These are phyloP conservation scores for Goffeauzyma gilvescens DNA, from an alignment of 768 basidiomycete species.

Conservation along the genomic window DNA sequence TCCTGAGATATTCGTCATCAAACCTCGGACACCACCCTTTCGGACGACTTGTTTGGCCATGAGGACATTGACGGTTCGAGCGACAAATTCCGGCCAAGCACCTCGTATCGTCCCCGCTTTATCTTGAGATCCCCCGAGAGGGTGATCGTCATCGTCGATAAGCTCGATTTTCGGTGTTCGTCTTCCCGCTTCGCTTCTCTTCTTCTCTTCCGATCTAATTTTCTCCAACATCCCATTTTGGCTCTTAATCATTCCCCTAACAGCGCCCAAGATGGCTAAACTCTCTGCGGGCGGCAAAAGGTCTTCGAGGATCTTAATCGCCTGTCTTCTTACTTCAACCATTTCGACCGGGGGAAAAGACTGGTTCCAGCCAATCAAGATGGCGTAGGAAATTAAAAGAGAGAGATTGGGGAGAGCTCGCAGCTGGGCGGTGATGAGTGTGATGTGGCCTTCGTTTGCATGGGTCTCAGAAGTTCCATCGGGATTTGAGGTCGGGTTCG, in stretches of 20 bases:
- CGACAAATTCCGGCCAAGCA: conserved; percentile 13
- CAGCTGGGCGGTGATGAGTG: not conserved
- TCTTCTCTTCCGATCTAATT: not conserved
- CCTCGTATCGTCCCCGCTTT: not conserved
- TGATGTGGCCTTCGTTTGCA: not conserved
- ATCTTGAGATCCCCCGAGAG: too few relatives aligned
- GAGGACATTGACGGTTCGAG: conserved; percentile 10
- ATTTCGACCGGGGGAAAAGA: not conserved
- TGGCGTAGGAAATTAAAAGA: not conserved
- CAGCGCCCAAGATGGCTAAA: not conserved
- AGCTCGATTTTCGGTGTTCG: not conserved
- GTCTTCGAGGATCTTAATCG: not conserved
- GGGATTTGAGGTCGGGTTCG: not conserved
- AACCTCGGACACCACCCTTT: conserved; percentile 14
- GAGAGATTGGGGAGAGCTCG: not conserved
- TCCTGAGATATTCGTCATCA: conserved; percentile 21
- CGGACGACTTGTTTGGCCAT: conserved; percentile 16
- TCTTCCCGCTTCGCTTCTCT: too few relatives aligned
- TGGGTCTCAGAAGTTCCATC: not conserved
- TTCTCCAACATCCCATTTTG: not conserved
- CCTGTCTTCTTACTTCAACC: not conserved
- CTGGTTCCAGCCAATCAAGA: not conserved
- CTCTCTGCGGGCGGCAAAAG: not conserved
- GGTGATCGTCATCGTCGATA: too few relatives aligned
- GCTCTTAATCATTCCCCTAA: not conserved